Conservation (phyloP, 208 protist species). For the Endotrypanum monterogeii region DNA sequence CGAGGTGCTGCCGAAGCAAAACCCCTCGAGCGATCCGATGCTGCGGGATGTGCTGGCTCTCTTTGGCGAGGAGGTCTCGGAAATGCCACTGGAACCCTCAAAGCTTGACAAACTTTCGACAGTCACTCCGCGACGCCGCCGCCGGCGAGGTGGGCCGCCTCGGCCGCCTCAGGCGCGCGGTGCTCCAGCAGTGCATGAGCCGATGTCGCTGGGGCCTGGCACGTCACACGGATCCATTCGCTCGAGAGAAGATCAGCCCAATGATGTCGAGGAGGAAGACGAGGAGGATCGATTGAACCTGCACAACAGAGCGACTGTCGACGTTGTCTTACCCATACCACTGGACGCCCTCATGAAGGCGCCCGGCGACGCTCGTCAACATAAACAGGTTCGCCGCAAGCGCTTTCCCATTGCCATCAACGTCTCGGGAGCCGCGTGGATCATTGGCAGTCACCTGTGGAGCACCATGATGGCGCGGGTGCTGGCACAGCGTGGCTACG, state of each 20-base stretch:
- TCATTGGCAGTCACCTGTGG: slow-evolving; percentile 87
- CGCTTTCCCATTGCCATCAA: slow-evolving; percentile 82
- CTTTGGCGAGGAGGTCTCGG: slow-evolving; percentile 1
- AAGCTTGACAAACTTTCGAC: not conserved
- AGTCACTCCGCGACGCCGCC: not conserved
- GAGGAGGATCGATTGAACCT: slow-evolving; percentile 62
- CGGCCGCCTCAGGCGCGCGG: not conserved
- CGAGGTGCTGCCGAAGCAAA: slow-evolving; percentile 14
- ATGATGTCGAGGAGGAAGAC: slow-evolving; percentile 35
- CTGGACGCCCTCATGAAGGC: slow-evolving; percentile 61
- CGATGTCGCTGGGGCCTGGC: not conserved
- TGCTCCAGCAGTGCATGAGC: not conserved
- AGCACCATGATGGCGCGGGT: slow-evolving; percentile 76
- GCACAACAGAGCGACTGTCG: slow-evolving; percentile 70
- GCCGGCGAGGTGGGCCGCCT: not conserved
- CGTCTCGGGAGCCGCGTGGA: slow-evolving; percentile 82
- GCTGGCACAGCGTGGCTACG: slow-evolving; percentile 74
- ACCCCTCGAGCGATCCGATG: slow-evolving; percentile 21
- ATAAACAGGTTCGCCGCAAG: slow-evolving; percentile 45
- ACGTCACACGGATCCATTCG: slow-evolving; percentile 10
- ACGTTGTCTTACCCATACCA: slow-evolving; percentile 58
- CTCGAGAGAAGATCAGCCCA: slow-evolving; percentile 13
- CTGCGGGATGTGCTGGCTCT: slow-evolving; percentile 26
- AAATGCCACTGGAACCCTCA: not conserved
- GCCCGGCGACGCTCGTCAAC: slow-evolving; percentile 46